A percentile compares a stretch with the other conserved stretches of the same genome.
phyloP scores from a whole-genome alignment of 176 grass and related monocot genomes.

The Oryza brachyantha region DNA sequence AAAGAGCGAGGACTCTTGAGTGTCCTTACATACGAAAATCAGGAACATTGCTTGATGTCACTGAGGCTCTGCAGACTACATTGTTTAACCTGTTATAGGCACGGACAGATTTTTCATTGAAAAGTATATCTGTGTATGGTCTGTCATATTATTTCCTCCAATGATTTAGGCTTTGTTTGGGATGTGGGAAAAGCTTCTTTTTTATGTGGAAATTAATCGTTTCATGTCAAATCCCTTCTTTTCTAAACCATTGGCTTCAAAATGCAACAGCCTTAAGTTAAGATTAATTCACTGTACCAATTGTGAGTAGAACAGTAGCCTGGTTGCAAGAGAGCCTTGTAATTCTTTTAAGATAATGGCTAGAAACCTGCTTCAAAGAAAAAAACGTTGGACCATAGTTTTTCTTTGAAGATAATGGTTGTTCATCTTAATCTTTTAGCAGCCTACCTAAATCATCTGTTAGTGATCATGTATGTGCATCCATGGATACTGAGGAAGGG shows the following conservation, averaged over 20 bases:
- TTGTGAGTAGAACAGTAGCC: background rate
- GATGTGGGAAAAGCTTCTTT: background rate
- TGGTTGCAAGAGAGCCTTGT: background rate
- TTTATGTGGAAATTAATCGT: background rate
- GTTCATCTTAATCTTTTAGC: too few relatives aligned
- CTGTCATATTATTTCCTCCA: background rate
- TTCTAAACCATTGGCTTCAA: background rate
- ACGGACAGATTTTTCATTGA: constrained; percentile 16
- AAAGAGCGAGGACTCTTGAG: constrained; percentile 24
- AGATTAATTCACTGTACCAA: too few relatives aligned
- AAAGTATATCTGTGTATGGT: background rate
- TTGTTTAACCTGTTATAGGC: constrained; percentile 45
- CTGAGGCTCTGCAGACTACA: constrained; percentile 33
- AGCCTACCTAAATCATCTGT: too few relatives aligned
- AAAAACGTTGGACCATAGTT: too few relatives aligned
- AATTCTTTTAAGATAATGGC: too few relatives aligned
- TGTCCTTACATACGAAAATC: constrained; percentile 14
- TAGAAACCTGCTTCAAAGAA: too few relatives aligned
- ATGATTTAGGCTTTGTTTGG: background rate
- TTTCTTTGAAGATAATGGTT: too few relatives aligned
- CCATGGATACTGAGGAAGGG: too few relatives aligned
- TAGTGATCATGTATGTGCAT: too few relatives aligned
- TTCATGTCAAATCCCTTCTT: background rate
- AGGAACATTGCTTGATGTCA: constrained; percentile 26
- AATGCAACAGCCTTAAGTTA: background rate